phyloP scores from a whole-genome alignment of 2,329 filamentous ascomycete species.

The Acephala macrosclerotiorum region DNA sequence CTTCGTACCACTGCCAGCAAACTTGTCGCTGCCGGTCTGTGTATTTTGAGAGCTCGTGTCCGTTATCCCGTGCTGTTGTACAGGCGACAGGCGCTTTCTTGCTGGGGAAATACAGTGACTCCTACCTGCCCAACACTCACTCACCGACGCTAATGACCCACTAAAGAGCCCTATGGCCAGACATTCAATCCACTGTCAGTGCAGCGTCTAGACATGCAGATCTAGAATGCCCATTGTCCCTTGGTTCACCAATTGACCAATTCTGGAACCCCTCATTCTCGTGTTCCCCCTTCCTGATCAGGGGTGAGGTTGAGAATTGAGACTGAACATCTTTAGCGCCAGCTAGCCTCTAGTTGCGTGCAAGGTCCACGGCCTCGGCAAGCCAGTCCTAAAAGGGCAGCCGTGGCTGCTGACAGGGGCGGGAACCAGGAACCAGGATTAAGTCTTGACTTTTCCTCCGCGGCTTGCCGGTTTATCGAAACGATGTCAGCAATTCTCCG shows the following conservation, averaged over 20 bases:
- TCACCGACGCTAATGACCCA: not conserved
- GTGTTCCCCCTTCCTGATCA: constrained; percentile 13
- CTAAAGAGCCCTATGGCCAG: not conserved
- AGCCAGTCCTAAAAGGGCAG: not conserved
- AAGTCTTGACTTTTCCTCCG: not conserved
- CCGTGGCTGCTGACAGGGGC: constrained; percentile 7
- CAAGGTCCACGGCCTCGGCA: not conserved
- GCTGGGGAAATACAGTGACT: not conserved
- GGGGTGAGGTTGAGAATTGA: constrained; percentile 10
- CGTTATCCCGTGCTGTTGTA: not conserved
- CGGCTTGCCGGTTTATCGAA: not conserved
- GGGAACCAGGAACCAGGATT: not conserved
- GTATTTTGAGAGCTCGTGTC: not conserved
- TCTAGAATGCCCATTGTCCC: not conserved
- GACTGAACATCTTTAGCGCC: not conserved
- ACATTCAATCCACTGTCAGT: not conserved
- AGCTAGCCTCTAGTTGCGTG: not conserved
- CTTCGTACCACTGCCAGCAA: not conserved
- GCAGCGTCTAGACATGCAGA: not conserved
- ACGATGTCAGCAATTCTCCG: constrained; percentile 5
- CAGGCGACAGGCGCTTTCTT: not conserved
- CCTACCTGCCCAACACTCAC: not conserved
- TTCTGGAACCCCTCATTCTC: not conserved
- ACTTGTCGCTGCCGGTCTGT: not conserved
- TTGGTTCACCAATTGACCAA: not conserved